phyloP scores from a whole-genome alignment of 176 grass and related monocot species.

The Tillandsia fasciculata region DNA sequence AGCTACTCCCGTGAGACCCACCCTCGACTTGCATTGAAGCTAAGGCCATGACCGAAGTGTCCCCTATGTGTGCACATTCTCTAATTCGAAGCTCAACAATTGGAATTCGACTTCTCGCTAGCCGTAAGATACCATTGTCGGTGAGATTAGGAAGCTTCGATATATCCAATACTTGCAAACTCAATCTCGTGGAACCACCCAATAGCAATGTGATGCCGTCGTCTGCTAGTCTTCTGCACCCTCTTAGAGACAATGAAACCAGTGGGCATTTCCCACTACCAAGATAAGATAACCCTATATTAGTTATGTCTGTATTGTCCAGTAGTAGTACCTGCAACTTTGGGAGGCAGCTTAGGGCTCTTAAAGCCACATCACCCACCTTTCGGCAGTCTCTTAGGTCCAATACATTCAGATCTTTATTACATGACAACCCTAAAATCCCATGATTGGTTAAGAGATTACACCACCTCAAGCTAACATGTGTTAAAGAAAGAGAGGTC shows the following conservation, averaged over 20 bases:
- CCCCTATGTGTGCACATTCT: conserved; percentile 57
- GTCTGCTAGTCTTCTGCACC: conserved; percentile 75
- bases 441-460: conserved; percentile 76
- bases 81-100: conserved; percentile 58
- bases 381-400: conserved; percentile 82
- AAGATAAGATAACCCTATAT: conserved; percentile 63
- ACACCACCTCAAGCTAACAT: conserved; percentile 89
- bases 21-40: conserved; percentile 91
- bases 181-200: conserved; percentile 42
- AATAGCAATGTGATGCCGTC: conserved; percentile 57
- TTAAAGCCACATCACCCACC: conserved; percentile 75
- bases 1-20: conserved; percentile 52
- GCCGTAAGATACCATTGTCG: conserved; percentile 57
- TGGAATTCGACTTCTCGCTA: conserved; percentile 56
- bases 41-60: conserved; percentile 80
- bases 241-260: conserved; percentile 70
- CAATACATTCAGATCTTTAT: conserved; percentile 76
- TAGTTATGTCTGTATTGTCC: conserved; percentile 54
- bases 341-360: conserved; percentile 62
- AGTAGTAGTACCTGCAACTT: conserved; percentile 55
- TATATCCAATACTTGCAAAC: conserved; percentile 66
- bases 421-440: conserved; percentile 66
- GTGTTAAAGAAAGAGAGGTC: conserved; percentile 89
- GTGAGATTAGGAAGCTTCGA: conserved; percentile 67
- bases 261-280: conserved; percentile 57